Base-by-base conservation (phyloP, 202 grass and related monocot genomes). In the Panicum hallii region DNA sequence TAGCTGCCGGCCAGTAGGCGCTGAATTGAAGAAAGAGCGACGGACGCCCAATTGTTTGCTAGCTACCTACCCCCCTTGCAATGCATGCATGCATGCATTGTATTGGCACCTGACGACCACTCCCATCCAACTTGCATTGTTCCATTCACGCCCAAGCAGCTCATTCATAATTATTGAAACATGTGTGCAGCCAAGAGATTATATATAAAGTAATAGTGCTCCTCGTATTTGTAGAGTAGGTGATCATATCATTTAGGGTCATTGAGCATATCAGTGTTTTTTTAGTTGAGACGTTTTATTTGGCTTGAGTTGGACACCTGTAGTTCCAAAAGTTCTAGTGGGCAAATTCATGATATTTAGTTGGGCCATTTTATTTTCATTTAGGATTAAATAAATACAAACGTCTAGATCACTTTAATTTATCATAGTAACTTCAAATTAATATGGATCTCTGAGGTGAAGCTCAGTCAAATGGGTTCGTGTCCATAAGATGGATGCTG, bases 1-100 rank as follows among this genome's bases (percentile, higher is more conserved):
- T 9, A 57, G 44, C 78, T 85, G 36, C 22, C 6, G 45, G 9
- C 45, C 54, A 65, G 45, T 78, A 73, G 61, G 61, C 22, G 48
- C 78, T 68, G 63, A 68, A 68, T 68, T 82, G 56, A 78, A 89
- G 2, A 80, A 30, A 28, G 9, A 62, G 11, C 22, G n/a, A n/a
- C n/a, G n/a, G 22, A 84, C 43, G 81, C 48, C 81, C 60, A 32
- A 53, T 13, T 41, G 36, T 58, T 72, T 44, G 63, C 9, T 56
- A 28, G 11, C 52, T 7, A 22, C 67, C 58, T 62, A 30, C 58
- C 23, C 64, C 26, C 50, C 36, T 36, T 36, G 36, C 36, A 36
- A 58, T 82, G 41, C 72, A 77, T 78, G 41, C 42, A 53, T 16
- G 50, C 65, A n/a, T n/a, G n/a, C n/a, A 70, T 61, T 54, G 74